phyloP scores from a whole-genome alignment of 2,329 filamentous ascomycete genomes.

The Aspergillus pseudonomiae region DNA sequence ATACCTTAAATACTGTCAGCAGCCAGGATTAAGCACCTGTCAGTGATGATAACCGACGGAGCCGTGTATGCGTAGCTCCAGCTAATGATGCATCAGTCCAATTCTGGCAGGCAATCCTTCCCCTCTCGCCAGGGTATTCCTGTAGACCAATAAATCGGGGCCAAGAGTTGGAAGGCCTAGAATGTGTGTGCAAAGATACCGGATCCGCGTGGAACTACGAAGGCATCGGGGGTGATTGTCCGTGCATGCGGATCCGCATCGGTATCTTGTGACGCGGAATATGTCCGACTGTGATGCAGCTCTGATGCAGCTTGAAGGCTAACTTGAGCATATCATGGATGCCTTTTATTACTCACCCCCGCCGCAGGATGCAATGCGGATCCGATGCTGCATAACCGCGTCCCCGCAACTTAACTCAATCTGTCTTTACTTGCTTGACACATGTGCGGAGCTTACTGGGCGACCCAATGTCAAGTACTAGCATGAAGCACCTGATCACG shows the following conservation, averaged over 20 bases:
- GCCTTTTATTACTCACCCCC: too few species aligned
- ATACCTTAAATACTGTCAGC: background rate
- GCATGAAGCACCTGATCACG: background rate
- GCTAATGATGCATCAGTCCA: background rate
- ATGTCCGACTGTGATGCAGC: background rate
- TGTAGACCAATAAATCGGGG: background rate
- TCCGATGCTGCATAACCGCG: background rate
- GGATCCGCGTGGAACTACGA: background rate
- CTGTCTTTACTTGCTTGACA: background rate
- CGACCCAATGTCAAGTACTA: background rate
- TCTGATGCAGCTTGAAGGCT: too few species aligned
- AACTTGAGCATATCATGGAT: too few species aligned
- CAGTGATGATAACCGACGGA: background rate
- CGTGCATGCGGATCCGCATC: background rate
- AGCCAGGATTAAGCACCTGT: background rate
- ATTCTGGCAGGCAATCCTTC: background rate
- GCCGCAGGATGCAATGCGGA: background rate
- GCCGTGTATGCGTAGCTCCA: background rate
- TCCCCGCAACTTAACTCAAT: background rate
- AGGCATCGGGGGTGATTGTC: background rate
- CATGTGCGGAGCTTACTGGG: background rate
- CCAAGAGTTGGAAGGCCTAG: background rate
- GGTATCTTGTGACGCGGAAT: background rate
- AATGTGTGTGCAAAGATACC: background rate
- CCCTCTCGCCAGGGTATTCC: background rate